Evolutionary conservation across 106 monocot species (phyloP).

Genomic region (Posidonia australis): DNA sequence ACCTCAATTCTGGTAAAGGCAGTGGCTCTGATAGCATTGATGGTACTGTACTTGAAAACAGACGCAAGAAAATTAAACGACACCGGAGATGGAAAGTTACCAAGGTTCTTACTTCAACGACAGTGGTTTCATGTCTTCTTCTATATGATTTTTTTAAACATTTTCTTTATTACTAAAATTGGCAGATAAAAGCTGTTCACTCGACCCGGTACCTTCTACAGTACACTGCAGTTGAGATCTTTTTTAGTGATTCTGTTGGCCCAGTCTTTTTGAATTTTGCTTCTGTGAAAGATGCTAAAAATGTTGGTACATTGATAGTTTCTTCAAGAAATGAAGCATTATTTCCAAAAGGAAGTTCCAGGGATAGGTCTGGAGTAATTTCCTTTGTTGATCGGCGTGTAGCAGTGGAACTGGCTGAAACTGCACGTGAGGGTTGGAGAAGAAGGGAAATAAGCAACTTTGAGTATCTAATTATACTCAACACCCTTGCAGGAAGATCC

Average conservation of each 20-base stretch:
- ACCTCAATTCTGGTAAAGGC: constrained; percentile 21
- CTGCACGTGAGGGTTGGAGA: constrained; percentile 81
- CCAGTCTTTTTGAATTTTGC: constrained; percentile 89
- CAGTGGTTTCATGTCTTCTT: neutral
- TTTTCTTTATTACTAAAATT: constrained; percentile 8
- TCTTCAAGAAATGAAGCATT: constrained; percentile 64
- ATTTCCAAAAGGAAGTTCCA: constrained; percentile 64
- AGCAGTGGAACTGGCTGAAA: constrained; percentile 89
- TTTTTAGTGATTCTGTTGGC: constrained; percentile 63
- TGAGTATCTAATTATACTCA: constrained; percentile 90
- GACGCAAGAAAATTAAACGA: constrained; percentile 55
- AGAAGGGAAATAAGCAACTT: constrained; percentile 95
- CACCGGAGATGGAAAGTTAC: constrained; percentile 82
- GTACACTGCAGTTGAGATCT: constrained; percentile 86
- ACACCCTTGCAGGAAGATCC: constrained; percentile 91
- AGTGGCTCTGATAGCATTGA: constrained; percentile 20
- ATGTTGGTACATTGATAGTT: constrained; percentile 68
- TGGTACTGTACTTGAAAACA: constrained; percentile 17
- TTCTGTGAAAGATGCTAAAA: constrained; percentile 66
- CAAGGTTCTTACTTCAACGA: constrained; percentile 24
- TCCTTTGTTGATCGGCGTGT: constrained; percentile 80
- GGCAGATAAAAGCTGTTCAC: constrained; percentile 90
- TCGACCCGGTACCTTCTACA: constrained; percentile 86
- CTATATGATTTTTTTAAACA: neutral
- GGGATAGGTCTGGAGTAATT: constrained; percentile 54